These are phyloP conservation scores for Volvox carteri DNA, from an alignment of 163 green algal genomes.

Conservation along the genomic window DNA sequence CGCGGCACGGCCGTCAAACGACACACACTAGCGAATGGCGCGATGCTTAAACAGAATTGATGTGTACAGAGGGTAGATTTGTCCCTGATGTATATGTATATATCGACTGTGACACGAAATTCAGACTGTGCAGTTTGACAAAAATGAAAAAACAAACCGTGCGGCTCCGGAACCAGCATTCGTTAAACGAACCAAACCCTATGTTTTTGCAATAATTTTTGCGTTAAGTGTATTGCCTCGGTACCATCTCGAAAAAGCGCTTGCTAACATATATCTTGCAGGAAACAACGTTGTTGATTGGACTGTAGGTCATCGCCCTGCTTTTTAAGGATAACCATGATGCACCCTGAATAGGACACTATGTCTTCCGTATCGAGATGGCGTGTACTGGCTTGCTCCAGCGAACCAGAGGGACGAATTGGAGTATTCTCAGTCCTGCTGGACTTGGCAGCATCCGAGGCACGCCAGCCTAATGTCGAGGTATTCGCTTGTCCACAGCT, in stretches of 20 bases:
- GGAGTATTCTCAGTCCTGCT: neutral
- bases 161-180: neutral
- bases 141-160: neutral
- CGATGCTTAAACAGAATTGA: neutral
- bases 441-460: constrained; percentile 26
- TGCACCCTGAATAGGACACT: neutral
- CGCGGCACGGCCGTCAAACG: neutral
- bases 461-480: neutral
- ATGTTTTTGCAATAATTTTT: neutral
- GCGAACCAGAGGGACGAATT: neutral
- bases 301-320: too few species aligned
- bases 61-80: too few species aligned
- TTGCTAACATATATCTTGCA: too few species aligned
- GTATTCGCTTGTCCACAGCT: neutral
- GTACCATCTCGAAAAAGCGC: too few species aligned
- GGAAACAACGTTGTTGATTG: too few species aligned
- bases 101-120: too few species aligned
- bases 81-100: too few species aligned
- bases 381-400: constrained; percentile 24
- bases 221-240: too few species aligned
- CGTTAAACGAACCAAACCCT: neutral
- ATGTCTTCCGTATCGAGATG: constrained; percentile 7
- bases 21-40: neutral
- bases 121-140: too few species aligned
- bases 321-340: neutral